Base-by-base conservation (phyloP, 164 flowering plant species). In the Vitis cinerea region DNA sequence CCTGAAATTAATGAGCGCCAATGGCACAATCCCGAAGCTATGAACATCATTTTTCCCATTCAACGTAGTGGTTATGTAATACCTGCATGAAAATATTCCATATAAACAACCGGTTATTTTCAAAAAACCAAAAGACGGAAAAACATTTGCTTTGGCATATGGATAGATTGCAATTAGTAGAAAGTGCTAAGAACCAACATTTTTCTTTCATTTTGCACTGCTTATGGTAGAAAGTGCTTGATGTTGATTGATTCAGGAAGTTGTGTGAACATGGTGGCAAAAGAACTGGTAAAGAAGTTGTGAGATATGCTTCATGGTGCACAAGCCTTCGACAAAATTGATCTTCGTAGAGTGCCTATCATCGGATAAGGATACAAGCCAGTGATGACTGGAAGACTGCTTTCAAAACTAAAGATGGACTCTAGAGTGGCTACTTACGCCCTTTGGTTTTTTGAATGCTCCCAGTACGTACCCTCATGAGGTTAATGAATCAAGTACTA, bases 231-330 rank as follows among this genome's bases (percentile, higher is more conserved):
- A 30, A 49, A 51, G 48, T 65, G 59, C 17, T 8, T 51, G 7
- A 11, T 65, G 2, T 51, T 70, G 61, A 70, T 55, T 54, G 72
- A 63, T 61, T 62, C 50, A 11, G 53, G 67, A 9, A 70, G 72
- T 55, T 62, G 47, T 44, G 54, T 1, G 23, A 19, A 19, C 23
- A 19, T 19, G 23, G 23, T 19, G 23, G 23, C 23, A 19, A 19
- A 19, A 19, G 23, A 19, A 19, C 23, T 19, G 23, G 23, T 19
- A 19, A 19, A 19, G 67, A 9, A 70, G 72, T 55, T 19, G 47
- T 44, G 54, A 70, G 15, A 63, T 10, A 3, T 3, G 47, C 5
- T 13, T 23, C 61, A 48, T 54, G 13, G 44, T 2, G 50, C 50
- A 14, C 47, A 15, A 10, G 5, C 61, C 59, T 8, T 31, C 10